Conservation (phyloP, 371 early-diverging fungal species). For the Nosema muscidifuracis region DNA sequence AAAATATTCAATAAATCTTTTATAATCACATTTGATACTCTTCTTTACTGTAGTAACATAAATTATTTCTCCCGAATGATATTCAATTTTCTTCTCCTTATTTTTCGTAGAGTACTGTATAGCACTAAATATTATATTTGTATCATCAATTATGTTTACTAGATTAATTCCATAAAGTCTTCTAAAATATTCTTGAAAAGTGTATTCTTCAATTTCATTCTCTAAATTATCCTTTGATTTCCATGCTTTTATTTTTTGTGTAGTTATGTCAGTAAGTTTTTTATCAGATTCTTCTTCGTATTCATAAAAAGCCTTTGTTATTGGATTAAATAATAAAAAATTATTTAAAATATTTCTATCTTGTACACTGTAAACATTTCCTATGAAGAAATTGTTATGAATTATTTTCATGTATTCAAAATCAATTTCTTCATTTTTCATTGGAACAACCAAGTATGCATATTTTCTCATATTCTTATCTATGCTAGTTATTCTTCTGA, state of each 20-base stretch:
- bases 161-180: background rate
- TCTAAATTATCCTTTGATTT: background rate
- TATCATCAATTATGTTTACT: background rate
- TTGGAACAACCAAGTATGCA: background rate
- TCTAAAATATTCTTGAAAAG: conserved; percentile 17
- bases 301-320: background rate
- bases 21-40: conserved; percentile 7
- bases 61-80: conserved; percentile 26
- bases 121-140: background rate
- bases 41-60: conserved; percentile 38
- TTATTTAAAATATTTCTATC: conserved; percentile 1
- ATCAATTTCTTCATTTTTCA: background rate
- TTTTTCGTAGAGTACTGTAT: background rate
- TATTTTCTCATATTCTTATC: background rate
- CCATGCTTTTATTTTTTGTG: background rate
- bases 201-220: background rate
- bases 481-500: background rate
- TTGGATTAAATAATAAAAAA: conserved; percentile 7
- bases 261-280: background rate
- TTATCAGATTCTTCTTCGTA: background rate
- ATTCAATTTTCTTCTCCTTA: background rate
- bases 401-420: background rate
- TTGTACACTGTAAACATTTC: background rate
- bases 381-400: background rate
- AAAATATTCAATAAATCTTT: conserved; percentile 27